phyloP scores from a whole-genome alignment of 331 rosid species.

The Acacia pycnantha region DNA sequence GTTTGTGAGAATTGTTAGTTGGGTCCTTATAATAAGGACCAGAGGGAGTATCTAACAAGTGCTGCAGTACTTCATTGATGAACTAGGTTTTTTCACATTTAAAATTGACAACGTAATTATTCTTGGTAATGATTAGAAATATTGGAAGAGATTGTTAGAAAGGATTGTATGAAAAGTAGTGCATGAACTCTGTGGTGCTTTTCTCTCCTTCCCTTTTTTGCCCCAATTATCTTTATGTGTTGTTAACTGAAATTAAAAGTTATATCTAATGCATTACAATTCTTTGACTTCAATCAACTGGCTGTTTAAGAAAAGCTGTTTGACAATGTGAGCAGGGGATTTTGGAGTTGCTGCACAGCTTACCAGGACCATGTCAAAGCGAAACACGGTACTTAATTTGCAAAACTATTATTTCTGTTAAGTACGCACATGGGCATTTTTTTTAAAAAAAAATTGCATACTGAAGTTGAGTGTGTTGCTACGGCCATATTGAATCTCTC shows the following conservation, averaged over 20 bases:
- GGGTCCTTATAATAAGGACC: no score
- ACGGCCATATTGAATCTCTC: not conserved
- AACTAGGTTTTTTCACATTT: not conserved
- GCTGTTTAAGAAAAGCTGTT: slow-evolving; percentile 25
- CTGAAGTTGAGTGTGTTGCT: not conserved
- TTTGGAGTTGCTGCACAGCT: slow-evolving; percentile 99
- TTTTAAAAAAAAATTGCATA: not conserved
- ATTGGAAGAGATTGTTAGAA: not conserved
- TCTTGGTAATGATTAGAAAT: not conserved
- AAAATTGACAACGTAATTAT: not conserved
- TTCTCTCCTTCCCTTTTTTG: slow-evolving; percentile 11
- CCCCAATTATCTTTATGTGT: slow-evolving; percentile 13
- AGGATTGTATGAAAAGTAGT: not conserved
- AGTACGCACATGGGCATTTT: not conserved
- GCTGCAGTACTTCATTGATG: not conserved
- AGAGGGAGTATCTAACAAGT: slow-evolving; percentile 9
- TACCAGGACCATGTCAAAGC: slow-evolving; percentile 99
- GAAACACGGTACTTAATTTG: slow-evolving; percentile 73
- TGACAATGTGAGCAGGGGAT: slow-evolving; percentile 71
- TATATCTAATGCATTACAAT: slow-evolving; percentile 20
- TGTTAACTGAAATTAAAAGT: slow-evolving; percentile 16
- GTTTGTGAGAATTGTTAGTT: no score
- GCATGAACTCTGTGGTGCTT: not conserved
- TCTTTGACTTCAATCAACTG: slow-evolving; percentile 9
- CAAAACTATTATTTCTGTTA: slow-evolving; percentile 8